Conservation (phyloP, 202 grass and related monocot genomes). For the Dendrocalamus latiflorus region DNA sequence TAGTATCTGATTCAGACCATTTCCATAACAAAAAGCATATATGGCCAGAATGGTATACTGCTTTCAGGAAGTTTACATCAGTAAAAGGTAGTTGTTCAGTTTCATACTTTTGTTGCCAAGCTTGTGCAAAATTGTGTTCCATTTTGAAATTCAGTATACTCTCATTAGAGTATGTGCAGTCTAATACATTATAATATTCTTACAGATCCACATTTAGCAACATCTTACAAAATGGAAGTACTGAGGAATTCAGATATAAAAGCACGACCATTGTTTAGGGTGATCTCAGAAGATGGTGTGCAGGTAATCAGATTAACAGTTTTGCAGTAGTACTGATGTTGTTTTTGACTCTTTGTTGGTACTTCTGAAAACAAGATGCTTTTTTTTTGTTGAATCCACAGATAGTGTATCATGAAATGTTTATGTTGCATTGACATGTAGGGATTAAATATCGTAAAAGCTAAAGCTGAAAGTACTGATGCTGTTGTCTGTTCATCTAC, state of each 20-base stretch:
- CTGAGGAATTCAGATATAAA: slow-evolving; percentile 82
- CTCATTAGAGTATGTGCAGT: too few species aligned
- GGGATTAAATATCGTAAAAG: not conserved
- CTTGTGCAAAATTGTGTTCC: not conserved
- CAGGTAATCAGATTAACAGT: slow-evolving; percentile 44
- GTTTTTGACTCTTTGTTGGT: not conserved
- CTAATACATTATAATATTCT: too few species aligned
- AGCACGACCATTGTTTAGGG: slow-evolving; percentile 77
- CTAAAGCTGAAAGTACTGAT: not conserved
- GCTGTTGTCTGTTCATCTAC: not conserved
- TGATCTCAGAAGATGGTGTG: slow-evolving; percentile 69
- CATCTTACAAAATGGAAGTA: slow-evolving; percentile 99
- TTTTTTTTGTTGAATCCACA: not conserved
- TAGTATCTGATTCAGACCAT: slow-evolving; percentile 86
- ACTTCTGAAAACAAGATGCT: not conserved
- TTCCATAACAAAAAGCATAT: slow-evolving; percentile 97
- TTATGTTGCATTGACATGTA: slow-evolving; percentile 23
- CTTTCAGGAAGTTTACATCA: slow-evolving; percentile 78
- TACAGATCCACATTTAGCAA: too few species aligned
- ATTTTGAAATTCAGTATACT: too few species aligned
- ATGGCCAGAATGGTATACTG: slow-evolving; percentile 98
- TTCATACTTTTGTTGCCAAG: not conserved
- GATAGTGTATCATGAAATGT: not conserved
- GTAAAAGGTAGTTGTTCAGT: slow-evolving; percentile 48
- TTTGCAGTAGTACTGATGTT: slow-evolving; percentile 1